These are phyloP conservation scores for Tolypocladium cylindrosporum DNA, from an alignment of 2,329 filamentous ascomycete genomes.

Conservation along the genomic window DNA sequence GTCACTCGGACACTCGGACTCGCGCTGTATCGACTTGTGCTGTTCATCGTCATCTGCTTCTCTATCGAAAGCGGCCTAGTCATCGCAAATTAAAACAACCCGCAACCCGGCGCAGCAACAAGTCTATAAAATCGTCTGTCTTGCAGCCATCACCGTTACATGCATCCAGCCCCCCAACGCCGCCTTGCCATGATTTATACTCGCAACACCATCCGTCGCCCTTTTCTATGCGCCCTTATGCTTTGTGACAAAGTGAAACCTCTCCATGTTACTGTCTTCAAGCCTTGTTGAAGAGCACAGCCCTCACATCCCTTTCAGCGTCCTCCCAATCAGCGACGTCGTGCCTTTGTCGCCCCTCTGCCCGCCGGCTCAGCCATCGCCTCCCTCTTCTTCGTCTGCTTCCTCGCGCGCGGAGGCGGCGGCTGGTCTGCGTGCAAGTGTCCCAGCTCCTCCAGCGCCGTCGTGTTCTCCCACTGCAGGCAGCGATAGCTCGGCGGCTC, in stretches of 20 bases:
- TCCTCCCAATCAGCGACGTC: conserved; percentile 13
- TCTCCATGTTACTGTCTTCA: background rate
- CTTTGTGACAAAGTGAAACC: background rate
- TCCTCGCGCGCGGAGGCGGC: conserved; percentile 38
- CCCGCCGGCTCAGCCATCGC: conserved; percentile 20
- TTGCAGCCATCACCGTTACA: background rate
- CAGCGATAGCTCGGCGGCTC: conserved; percentile 39
- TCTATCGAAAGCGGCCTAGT: background rate
- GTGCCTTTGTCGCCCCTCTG: conserved; percentile 18
- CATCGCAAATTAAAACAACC: background rate
- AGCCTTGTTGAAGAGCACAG: background rate
- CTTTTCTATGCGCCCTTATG: background rate
- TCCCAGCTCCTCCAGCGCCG: conserved; percentile 45
- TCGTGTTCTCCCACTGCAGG: conserved; percentile 45
- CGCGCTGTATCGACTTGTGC: background rate
- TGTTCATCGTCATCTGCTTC: background rate
- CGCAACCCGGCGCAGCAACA: background rate
- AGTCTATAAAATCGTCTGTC: background rate
- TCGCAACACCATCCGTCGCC: background rate
- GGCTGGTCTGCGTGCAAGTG: conserved; percentile 47
- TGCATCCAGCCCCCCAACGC: background rate
- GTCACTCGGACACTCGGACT: background rate
- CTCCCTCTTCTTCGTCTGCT: conserved; percentile 42
- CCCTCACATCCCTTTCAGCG: background rate
- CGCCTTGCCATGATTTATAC: background rate